Evolutionary conservation across 1,284 basidiomycete species (phyloP).

Genomic region (Wolfiporia cocos): DNA sequence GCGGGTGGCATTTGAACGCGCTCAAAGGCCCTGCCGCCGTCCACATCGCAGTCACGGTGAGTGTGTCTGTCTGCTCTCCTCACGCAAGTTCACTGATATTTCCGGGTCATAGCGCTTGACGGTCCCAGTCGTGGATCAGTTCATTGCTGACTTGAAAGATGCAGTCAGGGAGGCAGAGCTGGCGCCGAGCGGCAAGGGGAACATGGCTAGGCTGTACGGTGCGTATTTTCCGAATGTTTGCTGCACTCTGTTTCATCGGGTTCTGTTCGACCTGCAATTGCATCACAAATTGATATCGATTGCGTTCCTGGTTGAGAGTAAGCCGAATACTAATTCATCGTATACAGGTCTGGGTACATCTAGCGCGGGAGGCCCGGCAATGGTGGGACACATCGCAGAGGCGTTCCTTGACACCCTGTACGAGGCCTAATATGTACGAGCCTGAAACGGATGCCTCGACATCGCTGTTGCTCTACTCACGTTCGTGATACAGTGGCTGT

Average conservation of each 20-base stretch:
- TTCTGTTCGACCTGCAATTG: background rate
- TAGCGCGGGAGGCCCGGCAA: constrained; percentile 82
- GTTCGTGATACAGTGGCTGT: too few species aligned
- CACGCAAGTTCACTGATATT: constrained; percentile 1
- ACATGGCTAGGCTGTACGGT: constrained; percentile 89
- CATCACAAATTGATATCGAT: too few species aligned
- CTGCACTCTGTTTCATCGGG: constrained; percentile 3
- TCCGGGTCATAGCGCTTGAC: constrained; percentile 56
- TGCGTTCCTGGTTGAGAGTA: too few species aligned
- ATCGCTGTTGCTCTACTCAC: too few species aligned
- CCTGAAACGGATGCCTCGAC: too few species aligned
- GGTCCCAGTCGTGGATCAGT: constrained; percentile 68
- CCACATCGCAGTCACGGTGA: constrained; percentile 92
- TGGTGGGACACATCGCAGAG: constrained; percentile 80
- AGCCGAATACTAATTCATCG: too few species aligned
- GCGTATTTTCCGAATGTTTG: constrained; percentile 21
- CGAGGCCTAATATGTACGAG: constrained; percentile 73
- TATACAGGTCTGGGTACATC: constrained; percentile 84
- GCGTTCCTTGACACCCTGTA: constrained; percentile 82
- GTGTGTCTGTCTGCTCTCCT: constrained; percentile 19
- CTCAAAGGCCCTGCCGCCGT: constrained; percentile 76
- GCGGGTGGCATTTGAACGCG: constrained; percentile 90
- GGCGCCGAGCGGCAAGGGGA: constrained; percentile 57
- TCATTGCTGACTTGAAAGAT: constrained; percentile 80
- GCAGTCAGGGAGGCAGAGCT: constrained; percentile 59